A percentile compares a stretch with the other conserved stretches of the same genome.
phyloP scores from a whole-genome alignment of 768 basidiomycete species.

The Psilocybe cyanescens region DNA sequence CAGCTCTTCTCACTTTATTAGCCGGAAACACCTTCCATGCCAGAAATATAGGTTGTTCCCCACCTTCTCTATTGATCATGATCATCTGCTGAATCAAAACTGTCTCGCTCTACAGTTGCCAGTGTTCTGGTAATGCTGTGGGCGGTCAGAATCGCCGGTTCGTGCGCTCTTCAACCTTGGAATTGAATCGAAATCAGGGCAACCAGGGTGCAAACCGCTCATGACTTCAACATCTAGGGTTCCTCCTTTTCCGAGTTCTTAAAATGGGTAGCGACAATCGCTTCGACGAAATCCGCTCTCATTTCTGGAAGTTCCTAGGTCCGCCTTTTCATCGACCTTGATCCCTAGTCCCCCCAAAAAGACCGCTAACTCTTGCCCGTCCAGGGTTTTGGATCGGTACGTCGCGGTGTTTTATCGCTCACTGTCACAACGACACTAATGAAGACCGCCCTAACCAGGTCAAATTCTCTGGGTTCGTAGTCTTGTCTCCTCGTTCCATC shows the following conservation, averaged over 20 bases:
- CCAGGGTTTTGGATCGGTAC: constrained; percentile 60
- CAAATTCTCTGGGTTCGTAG: constrained; percentile 63
- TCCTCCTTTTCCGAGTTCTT: constrained; percentile 71
- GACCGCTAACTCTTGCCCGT: not conserved
- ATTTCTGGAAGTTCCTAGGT: constrained; percentile 70
- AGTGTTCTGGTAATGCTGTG: constrained; percentile 69
- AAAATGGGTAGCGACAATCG: constrained; percentile 68
- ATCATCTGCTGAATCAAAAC: not conserved
- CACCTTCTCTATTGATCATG: not conserved
- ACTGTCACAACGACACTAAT: not conserved
- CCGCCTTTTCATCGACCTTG: constrained; percentile 11
- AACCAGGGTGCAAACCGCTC: not conserved
- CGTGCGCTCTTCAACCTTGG: constrained; percentile 4
- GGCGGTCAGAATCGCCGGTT: constrained; percentile 62
- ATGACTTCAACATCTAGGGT: constrained; percentile 39
- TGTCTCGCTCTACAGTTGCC: constrained; percentile 34
- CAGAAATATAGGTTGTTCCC: constrained; percentile 50
- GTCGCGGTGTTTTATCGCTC: constrained; percentile 4
- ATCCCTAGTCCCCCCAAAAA: not conserved
- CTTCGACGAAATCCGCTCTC: constrained; percentile 67
- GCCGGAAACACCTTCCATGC: constrained; percentile 64
- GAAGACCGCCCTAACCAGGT: constrained; percentile 25
- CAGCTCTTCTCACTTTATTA: constrained; percentile 64
- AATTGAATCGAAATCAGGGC: not conserved
- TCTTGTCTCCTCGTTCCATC: not conserved